Evolutionary conservation across 371 early-diverging fungal genomes (phyloP), one percentile per base, ranked within the genome.

Genomic region (Nosema muscidifuracis): DNA sequence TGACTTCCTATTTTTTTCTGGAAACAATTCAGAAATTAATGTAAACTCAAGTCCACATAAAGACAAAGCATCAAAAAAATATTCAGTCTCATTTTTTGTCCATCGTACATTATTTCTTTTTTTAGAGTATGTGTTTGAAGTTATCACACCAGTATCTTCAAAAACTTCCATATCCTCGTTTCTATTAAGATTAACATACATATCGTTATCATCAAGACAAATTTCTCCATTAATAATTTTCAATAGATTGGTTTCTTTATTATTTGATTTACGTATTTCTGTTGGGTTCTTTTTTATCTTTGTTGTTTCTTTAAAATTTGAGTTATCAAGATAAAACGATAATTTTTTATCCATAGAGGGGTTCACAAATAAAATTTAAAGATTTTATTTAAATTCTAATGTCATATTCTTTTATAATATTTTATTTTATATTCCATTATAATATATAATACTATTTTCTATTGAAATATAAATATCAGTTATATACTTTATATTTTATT

Each of bases 41-140:
- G 79, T 68, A 76, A 83, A 83, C 15, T 83, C 83, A 20, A 66
- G 63, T 3, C 83, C 83, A 53, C 81, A 81, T 22, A 79, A 43
- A 44, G 65, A 65, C 16, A 83, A 43, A 20, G 76, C 76, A 47
- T 78, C 65, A 60, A 73, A 83, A 67, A 81, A 83, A 15, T 74
- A 33, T 31, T 79, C 68, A 40, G 69, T 80, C 38, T 83, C 81
- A 22, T 77, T 58, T 58, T 78, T 74, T 33, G 65, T 65, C 83
- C 83, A 83, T 40, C 74, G 68, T 13, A 31, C 36, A 38, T 42
- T 55, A n/a, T 36, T 50, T 36, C 56, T 67, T 31, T 65, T 67
- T 50, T 72, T 80, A 1, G 57, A n/a, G 53, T 77, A 82, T 13
- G 83, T 80, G n/a, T 51, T 55, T 13, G 81, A 79, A 13, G 79